Conservation (phyloP, 805 yeast species). For the Kodamaea restingae region DNA sequence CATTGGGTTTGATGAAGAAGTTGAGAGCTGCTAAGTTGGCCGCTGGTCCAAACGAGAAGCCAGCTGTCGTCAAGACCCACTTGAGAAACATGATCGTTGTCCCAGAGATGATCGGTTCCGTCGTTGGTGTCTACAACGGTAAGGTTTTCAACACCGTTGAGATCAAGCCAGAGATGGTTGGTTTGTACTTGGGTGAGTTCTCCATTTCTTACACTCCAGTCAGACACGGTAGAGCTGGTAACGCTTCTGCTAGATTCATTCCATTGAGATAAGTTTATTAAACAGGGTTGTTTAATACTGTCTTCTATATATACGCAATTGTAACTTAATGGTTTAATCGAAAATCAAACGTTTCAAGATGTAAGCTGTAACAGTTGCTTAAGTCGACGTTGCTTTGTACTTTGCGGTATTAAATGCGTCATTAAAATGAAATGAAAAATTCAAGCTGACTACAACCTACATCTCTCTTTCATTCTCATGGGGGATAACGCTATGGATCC, state of each 20-base stretch:
- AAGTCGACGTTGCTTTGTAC: no score
- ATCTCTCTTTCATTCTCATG: background rate
- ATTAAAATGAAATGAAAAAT: background rate
- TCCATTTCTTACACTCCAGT: conserved; percentile 99
- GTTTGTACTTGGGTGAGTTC: conserved; percentile 99
- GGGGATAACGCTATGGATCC: conserved; percentile 13
- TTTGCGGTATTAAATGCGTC: no score
- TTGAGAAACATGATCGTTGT: conserved; percentile 97
- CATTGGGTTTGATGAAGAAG: conserved; percentile 94
- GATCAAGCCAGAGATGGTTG: conserved; percentile 99
- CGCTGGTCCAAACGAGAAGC: conserved; percentile 91
- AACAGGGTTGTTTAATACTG: conserved; percentile 3
- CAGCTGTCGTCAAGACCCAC: conserved; percentile 97
- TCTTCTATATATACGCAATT: conserved; percentile 6
- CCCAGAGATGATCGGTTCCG: conserved; percentile 99
- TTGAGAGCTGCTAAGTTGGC: conserved; percentile 95
- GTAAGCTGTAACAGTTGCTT: background rate
- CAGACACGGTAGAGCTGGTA: conserved; percentile 98
- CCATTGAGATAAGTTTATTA: conserved; percentile 46
- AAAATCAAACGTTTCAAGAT: conserved; percentile 3
- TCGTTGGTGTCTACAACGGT: conserved; percentile 99
- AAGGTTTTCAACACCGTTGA: conserved; percentile 99
- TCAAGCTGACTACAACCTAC: background rate
- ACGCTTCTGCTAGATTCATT: conserved; percentile 73
- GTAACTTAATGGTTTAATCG: conserved; percentile 14